Evolutionary conservation across 139 green algal genomes (phyloP), one percentile per base, ranked within the genome.

Genomic region (Chlorella ohadii): DNA sequence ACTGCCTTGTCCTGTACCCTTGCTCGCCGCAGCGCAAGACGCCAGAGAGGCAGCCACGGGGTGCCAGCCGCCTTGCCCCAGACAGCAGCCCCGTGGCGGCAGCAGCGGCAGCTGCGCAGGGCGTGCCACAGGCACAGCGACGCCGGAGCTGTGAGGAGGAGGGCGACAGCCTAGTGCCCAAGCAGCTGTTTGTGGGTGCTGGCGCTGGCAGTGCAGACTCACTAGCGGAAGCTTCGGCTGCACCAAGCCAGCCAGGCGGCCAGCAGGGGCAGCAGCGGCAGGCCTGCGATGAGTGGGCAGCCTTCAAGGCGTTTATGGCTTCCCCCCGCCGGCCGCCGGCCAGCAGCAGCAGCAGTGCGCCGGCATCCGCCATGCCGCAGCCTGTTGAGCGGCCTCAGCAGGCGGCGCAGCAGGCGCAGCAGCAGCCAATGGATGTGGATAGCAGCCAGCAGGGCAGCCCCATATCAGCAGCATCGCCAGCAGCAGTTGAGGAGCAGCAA

Each of bases 1-100:
- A n/a, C n/a, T 51, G 44, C 44, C 44, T 51, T 51, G 44, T 51
- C 44, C 44, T 9, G 7, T 51, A 16, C 44, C 7, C 44, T 51
- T 16, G 44, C 44, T 51, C 15, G 51, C 51, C 15, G 15, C 51
- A 59, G 41, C 78, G 78, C 78, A 83, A 83, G 78, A 71, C 78
- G n/a, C 78, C 78, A 1, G 78, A 83, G 28, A 36, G 20, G 63
- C 31, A 15, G 13, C 19, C 78, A 0, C 23, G 41, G 28, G 1
- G 31, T 3, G 34, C 23, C n/a, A 36, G 63, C 39, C 63, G 78
- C 23, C 38, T 47, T 22, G 57, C 7, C 3, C 28, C 59, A 6
- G 25, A n/a, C 33, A 20, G 75, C 73, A n/a, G 73, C 31, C 33
- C 28, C 1, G 44, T 27, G 41, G 72, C 41, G 20, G 31, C n/a